phyloP scores from a whole-genome alignment of 306 rosid genomes.

The Fragaria nilgerrensis region DNA sequence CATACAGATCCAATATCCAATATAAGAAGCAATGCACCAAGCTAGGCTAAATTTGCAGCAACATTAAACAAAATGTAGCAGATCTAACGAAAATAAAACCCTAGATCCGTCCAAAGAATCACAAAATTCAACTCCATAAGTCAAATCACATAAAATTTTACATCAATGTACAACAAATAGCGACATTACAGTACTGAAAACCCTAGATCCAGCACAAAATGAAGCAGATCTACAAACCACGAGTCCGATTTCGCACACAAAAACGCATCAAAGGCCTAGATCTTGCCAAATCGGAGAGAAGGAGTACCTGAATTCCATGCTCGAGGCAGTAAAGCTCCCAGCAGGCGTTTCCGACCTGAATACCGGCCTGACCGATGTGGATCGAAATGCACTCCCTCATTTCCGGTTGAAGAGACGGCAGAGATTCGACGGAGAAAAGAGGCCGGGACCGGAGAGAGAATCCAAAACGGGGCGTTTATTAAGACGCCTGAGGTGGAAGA shows the following conservation, averaged over 20 bases:
- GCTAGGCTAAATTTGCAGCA: not conserved
- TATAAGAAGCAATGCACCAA: not conserved
- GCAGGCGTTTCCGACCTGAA: conserved; percentile 68
- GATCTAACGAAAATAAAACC: not conserved
- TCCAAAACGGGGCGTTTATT: conserved; percentile 43
- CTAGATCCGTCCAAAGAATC: not conserved
- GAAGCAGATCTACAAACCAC: not conserved
- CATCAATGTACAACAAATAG: not conserved
- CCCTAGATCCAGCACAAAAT: not conserved
- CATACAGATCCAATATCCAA: not conserved
- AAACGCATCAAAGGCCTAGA: not conserved
- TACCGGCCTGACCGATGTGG: conserved; percentile 71
- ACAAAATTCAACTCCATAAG: not conserved
- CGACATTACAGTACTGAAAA: not conserved
- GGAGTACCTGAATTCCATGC: conserved; percentile 57
- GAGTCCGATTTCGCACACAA: not conserved
- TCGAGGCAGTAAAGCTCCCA: conserved; percentile 72
- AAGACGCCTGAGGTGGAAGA: conserved; percentile 42
- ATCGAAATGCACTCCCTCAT: conserved; percentile 69
- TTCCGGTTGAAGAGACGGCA: not conserved
- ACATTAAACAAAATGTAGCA: not conserved
- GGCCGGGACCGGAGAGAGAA: not conserved
- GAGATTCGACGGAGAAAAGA: not conserved
- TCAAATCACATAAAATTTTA: not conserved
- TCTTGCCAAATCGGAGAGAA: not conserved